These are phyloP conservation scores for Amylostereum areolatum DNA, from an alignment of 1,284 basidiomycete genomes.

Conservation along the genomic window DNA sequence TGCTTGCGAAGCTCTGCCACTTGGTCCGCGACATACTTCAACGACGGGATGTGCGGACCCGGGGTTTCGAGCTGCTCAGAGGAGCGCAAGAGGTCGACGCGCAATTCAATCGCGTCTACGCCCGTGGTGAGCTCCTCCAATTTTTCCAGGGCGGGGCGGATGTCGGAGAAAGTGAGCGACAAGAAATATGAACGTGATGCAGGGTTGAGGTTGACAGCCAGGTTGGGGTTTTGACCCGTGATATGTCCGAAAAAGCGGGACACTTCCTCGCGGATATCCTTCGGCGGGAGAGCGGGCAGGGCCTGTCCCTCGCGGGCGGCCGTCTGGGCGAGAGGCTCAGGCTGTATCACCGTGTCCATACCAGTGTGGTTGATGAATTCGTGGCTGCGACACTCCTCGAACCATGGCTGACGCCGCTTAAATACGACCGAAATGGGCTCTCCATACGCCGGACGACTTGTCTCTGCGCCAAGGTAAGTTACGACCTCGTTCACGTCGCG, in stretches of 20 bases:
- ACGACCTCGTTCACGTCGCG: constrained; percentile 70
- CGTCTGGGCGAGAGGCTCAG: background rate
- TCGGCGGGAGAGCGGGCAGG: constrained; percentile 9
- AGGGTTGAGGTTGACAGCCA: constrained; percentile 50
- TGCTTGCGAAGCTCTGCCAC: constrained; percentile 75
- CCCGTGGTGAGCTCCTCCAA: constrained; percentile 79
- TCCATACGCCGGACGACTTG: constrained; percentile 79
- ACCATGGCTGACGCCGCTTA: constrained; percentile 83
- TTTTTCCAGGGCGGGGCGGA: constrained; percentile 64
- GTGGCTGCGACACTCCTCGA: constrained; percentile 77
- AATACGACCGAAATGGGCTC: constrained; percentile 83
- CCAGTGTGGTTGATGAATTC: constrained; percentile 80
- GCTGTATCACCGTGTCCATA: constrained; percentile 14
- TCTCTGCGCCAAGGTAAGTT: constrained; percentile 74
- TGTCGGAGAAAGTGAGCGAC: constrained; percentile 86
- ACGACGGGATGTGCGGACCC: constrained; percentile 59
- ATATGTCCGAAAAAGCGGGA: constrained; percentile 86
- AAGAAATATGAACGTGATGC: constrained; percentile 84
- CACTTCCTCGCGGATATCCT: constrained; percentile 41
- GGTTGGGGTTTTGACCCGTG: constrained; percentile 68
- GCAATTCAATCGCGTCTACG: constrained; percentile 88
- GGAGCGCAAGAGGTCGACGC: constrained; percentile 83
- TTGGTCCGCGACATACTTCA: constrained; percentile 77
- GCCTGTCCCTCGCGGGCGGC: constrained; percentile 6
- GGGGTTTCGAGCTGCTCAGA: constrained; percentile 36